Conservation (phyloP, 441 rosid genomes). For the Jatropha multifida region DNA sequence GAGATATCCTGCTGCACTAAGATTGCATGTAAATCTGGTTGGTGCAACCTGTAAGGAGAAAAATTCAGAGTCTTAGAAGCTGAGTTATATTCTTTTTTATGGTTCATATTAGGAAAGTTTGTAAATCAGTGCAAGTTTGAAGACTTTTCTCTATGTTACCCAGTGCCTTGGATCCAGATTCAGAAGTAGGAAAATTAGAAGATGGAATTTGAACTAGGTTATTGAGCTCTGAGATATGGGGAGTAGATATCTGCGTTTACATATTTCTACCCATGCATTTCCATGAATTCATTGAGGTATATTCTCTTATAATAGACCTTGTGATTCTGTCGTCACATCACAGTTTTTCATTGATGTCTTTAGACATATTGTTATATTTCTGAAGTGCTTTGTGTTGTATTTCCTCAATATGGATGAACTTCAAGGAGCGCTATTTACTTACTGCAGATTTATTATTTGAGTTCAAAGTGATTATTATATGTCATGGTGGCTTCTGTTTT, state of each 20-base stretch:
- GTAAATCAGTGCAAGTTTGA: not conserved
- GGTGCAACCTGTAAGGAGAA: not conserved
- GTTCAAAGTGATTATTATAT: no score
- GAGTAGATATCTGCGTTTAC: not conserved
- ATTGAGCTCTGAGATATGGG: not conserved
- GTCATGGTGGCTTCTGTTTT: no score
- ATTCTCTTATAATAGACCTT: not conserved
- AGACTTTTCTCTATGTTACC: not conserved
- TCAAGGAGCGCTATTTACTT: not conserved
- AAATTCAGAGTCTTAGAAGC: not conserved
- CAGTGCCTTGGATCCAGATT: not conserved
- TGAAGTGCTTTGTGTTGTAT: not conserved
- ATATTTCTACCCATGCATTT: not conserved
- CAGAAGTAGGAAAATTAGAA: not conserved
- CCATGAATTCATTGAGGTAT: not conserved
- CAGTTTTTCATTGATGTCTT: not conserved
- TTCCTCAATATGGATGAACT: not conserved
- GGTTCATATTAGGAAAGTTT: not conserved
- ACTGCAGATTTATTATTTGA: not conserved
- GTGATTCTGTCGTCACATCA: not conserved
- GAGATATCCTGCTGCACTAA: not conserved
- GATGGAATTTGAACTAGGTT: not conserved
- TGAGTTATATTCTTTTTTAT: not conserved
- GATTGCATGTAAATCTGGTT: not conserved
- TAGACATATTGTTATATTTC: not conserved